These are phyloP conservation scores for Euphorbia corollata DNA, from an alignment of 441 rosid species.

Conservation along the genomic window DNA sequence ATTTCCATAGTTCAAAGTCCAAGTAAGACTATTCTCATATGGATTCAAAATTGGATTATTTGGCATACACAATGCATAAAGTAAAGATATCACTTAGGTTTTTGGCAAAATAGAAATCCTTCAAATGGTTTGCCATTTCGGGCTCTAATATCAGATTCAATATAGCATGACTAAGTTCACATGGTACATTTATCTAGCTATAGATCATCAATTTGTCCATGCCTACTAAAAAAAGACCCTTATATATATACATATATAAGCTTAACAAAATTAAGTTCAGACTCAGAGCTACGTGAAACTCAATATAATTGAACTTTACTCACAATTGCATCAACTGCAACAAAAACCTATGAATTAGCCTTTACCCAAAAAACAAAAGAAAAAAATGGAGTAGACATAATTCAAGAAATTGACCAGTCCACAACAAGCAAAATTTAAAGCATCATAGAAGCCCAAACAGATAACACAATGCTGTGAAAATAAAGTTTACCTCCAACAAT, in stretches of 20 bases:
- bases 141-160: not conserved
- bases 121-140: not conserved
- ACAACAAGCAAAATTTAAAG: not conserved
- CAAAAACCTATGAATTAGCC: not conserved
- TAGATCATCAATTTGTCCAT: not conserved
- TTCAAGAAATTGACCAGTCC: not conserved
- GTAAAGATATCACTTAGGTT: not conserved
- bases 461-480: slow-evolving; percentile 10
- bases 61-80: not conserved
- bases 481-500: slow-evolving; percentile 62
- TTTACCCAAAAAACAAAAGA: no score
- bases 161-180: not conserved
- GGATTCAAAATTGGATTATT: not conserved
- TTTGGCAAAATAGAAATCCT: not conserved
- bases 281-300: not conserved
- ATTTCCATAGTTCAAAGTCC: no score
- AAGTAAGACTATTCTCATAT: no score
- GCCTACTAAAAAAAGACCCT: no score
- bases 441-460: not conserved
- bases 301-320: not conserved
- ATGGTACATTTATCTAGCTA: not conserved
- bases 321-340: not conserved
- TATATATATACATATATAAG: no score
- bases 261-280: no score
- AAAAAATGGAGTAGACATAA: no score